Evolutionary conservation across 2,329 filamentous ascomycete genomes (phyloP), one percentile per base, ranked within the genome.

Genomic region (Harringtonia lauricola): DNA sequence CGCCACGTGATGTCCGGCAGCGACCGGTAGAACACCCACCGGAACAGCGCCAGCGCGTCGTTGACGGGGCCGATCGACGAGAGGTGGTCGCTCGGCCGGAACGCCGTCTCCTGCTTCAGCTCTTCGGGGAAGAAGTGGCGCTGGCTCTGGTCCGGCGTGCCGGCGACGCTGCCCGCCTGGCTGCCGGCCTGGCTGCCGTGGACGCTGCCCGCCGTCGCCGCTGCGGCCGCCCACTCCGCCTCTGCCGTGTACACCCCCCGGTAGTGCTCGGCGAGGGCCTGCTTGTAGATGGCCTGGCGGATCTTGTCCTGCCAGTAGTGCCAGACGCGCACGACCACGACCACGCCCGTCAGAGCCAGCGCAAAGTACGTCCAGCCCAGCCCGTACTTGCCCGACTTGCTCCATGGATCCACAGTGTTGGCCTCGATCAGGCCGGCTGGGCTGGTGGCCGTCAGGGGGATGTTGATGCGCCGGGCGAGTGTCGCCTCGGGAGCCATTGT

Each of bases 231-330:
- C 51, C 66, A 67, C 19, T 70, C 66, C 30, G 68, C 63, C 40
- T 76, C 69, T 43, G 71, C 55, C 56, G 59, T 68, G 59, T 79
- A 72, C 38, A 74, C 51, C 41, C 68, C 60, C 46, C 60, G 74
- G 58, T 76, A 80, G 54, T 81, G 74, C 54, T 80, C 72, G 56
- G 85, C 72, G 54, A 86, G 72, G 58, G 86, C 79, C 57, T 92
- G 81, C 65, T 94, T 90, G 66, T 92, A 86, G 47, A 92, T 77
- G 49, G 87, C 89, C 52, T 89, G 85, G 52, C 89, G 79, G 52
- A 94, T 86, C 66, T 92, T 94, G 67, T 95, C 89, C 54, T 89
- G 87, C 82, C 87, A 95, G 53, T 83, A 81, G 62, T 95, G 84
- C 71, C 89, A 95, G 57, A 85, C 72, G 52, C 87, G 79, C 57